Evolutionary conservation across 2,329 filamentous ascomycete genomes (phyloP), one percentile per base, ranked within the genome.

Genomic region (Aspergillus candidus): DNA sequence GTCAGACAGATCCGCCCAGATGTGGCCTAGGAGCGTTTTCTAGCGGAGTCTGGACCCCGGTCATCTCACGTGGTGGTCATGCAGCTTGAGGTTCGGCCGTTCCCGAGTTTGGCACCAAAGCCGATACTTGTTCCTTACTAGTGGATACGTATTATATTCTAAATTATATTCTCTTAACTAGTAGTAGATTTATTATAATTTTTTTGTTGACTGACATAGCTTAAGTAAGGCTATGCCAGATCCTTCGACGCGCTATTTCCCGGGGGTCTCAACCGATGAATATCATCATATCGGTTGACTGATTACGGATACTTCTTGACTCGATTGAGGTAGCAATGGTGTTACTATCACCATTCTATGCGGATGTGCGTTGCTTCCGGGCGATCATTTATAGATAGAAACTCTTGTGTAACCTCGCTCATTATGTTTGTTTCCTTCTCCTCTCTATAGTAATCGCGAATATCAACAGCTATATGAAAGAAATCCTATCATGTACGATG

Each of bases 81-180:
- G 18, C 18, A 18, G 18, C 18, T 18, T 18, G 18, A 18, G 18
- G 44, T 43, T 55, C 53, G 55, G 53, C 39, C 52, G 53, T 58
- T 56, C 52, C 55, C 55, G 54, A 56, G 52, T 60, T 53, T 56
- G 57, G 58, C 53, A 59, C 46, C 42, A 52, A 54, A 52, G 52
- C 58, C 58, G 58, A 60, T 56, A 51, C 57, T 45, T n/a, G n/a
- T 47, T 51, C 49, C 39, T 33, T 35, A 37, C 35, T 37, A 37
- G 35, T 12, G 14, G 14, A 8, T 27, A 10, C 37, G 27, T 27
- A 8, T 27, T 27, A 27, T 27, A 7, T 22, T 22, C 17, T 22
- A n/a, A n/a, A 22, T 6, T 2, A 22, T 6, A 27, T 27, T 27
- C 22, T 27, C 22, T 22, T 22, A 22, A 22, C 15, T 15, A 15